These are phyloP conservation scores for Mycena capillaripes DNA, from an alignment of 768 basidiomycete genomes.

Conservation along the genomic window DNA sequence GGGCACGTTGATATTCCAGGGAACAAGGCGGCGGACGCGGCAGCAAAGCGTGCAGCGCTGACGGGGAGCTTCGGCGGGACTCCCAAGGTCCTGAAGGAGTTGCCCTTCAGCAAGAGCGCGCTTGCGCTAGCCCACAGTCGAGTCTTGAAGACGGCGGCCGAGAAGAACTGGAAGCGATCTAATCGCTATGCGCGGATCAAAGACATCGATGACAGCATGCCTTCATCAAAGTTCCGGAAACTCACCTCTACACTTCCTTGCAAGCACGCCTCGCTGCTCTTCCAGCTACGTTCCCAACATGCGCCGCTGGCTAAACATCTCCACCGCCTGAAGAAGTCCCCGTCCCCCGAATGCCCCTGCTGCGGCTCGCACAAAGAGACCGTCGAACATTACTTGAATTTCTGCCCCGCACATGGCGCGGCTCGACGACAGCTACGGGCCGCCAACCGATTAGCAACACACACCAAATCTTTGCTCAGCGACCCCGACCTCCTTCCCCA, in stretches of 20 bases:
- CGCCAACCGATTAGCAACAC: too few relatives aligned
- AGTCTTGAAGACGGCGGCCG: not conserved
- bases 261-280: constrained; percentile 6
- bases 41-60: constrained; percentile 5
- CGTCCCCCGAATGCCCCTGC: too few relatives aligned
- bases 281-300: constrained; percentile 9
- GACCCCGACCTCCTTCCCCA: too few relatives aligned
- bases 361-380: too few relatives aligned
- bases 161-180: not conserved
- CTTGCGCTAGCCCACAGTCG: not conserved
- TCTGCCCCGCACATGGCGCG: too few relatives aligned
- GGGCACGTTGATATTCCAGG: constrained; percentile 10
- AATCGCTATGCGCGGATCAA: not conserved
- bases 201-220: not conserved
- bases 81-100: not conserved
- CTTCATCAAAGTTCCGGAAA: not conserved
- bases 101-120: not conserved
- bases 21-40: constrained; percentile 16
- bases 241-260: not conserved
- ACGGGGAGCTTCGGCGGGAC: not conserved
- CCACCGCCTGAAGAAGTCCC: too few relatives aligned
- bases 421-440: too few relatives aligned
- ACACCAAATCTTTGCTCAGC: too few relatives aligned
- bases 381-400: too few relatives aligned
- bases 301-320: not conserved